phyloP scores from a whole-genome alignment of 1,139 yeast species.

The Debaryomyces fabryi region DNA sequence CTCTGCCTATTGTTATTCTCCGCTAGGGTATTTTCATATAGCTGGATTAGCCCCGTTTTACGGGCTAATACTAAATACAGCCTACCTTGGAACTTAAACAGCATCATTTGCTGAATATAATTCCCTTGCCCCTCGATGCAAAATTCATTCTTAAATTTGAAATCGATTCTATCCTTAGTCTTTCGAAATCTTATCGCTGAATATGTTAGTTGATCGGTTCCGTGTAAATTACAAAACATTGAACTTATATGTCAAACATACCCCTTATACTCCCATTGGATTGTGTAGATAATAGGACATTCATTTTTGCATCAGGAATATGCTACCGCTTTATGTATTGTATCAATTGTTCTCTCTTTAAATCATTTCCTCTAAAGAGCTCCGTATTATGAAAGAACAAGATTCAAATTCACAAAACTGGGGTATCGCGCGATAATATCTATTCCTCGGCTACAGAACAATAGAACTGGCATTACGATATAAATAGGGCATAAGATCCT shows the following conservation, averaged over 20 bases:
- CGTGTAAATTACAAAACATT: neutral
- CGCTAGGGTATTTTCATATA: slow-evolving; percentile 24
- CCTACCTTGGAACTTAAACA: slow-evolving; percentile 23
- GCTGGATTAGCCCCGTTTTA: slow-evolving; percentile 33
- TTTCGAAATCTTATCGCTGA: slow-evolving; percentile 19
- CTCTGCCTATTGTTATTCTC: slow-evolving; percentile 10
- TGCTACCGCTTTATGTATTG: neutral
- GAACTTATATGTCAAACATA: slow-evolving; percentile 17
- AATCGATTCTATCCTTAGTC: slow-evolving; percentile 11
- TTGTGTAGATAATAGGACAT: slow-evolving; percentile 25
- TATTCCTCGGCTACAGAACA: slow-evolving; percentile 1
- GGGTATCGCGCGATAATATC: slow-evolving; percentile 4
- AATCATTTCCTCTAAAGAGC: neutral
- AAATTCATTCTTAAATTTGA: slow-evolving; percentile 23
- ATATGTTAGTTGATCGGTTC: slow-evolving; percentile 13
- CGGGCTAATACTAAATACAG: slow-evolving; percentile 31
- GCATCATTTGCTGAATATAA: slow-evolving; percentile 24
- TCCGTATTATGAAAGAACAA: neutral
- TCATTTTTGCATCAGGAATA: slow-evolving; percentile 16
- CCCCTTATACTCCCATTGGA: slow-evolving; percentile 26
- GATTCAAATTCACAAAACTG: slow-evolving; percentile 2
- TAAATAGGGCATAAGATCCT: neutral
- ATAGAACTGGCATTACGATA: neutral
- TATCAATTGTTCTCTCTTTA: neutral
- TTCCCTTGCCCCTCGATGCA: slow-evolving; percentile 21